Evolutionary conservation across 345 rosid species (phyloP), one percentile per base, ranked within the genome.

Genomic region (Barbarea vulgaris): DNA sequence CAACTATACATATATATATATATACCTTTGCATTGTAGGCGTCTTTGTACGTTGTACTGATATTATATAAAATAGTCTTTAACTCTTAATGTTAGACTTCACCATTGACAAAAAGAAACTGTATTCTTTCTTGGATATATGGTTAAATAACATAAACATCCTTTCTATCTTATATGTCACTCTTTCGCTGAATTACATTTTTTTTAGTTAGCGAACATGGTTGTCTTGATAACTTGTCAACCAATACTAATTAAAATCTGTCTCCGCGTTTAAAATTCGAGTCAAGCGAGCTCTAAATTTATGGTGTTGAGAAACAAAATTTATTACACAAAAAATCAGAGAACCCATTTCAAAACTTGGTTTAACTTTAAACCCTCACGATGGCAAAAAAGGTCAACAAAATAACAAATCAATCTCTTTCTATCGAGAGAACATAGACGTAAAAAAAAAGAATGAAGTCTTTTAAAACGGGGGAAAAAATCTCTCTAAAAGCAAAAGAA

Each of bases 401-500:
- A 60, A 39, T 52, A 60, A 75, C 53, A 67, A 75, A 59, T 56
- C 59, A 36, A 66, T 66, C 36, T 57, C 25, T 47, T 70, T 14
- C 66, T 46, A 33, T 47, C 18, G 30, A 36, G 54, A 59, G 55
- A 59, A 19, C 13, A 19, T 27, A 21, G 6, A 48, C 30, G 55
- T 39, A 33, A 51, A 33, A 31, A 46, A 59, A 37, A 66, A 66
- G 57, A 75, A 67, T 67, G 69, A 52, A 53, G 56, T 30, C 55
- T 53, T 47, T 75, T 50, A 13, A 75, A 59, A 41, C 42, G 59
- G 37, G 57, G 57, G 31, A 41, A 75, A 41, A 75, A 76, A 52
- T 60, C 70, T 76, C 79, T 69, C 64, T 76, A 76, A 39, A 76
- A 61, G 70, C 52, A 76, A 58, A 44, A 31, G 39, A n/a, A 52